Evolutionary conservation across 208 protist species (phyloP), one percentile per base, ranked within the genome.

Genomic region (Acanthamoeba lugdunensis): DNA sequence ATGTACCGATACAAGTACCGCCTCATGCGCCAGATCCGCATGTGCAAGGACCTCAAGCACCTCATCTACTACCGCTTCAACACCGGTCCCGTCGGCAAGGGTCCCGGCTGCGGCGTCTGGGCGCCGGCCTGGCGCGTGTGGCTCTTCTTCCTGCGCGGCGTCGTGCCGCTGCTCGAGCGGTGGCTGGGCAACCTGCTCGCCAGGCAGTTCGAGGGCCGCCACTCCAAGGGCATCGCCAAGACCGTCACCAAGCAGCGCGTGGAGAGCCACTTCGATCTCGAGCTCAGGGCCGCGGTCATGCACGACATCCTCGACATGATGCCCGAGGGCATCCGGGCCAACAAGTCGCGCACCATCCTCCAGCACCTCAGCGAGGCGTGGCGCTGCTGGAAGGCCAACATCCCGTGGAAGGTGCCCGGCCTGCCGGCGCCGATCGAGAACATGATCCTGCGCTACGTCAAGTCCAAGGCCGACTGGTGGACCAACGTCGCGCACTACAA

Each of bases 1-100:
- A 99, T 99, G 96, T 99, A 99, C 95, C 97, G 99, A 21, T 99
- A 99, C 98, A 99, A 99, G 97, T 99, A 99, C 94, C 98, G 98
- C 67, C 96, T 99, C 11, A 99, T 99, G 99, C 97, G 98, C 37
- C 99, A 99, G 96, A 99, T 99, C 92, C 98, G 99, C 91, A 98
- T 99, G 94, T 97, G 96, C 81, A 97, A 97, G 99, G 99, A 99
- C 95, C 95, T 99, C 48, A 99, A 99, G 96, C 99, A 99, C 96
- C 95, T 99, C 84, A 98, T 99, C 90, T 99, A 99, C 97, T 99
- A 99, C 95, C 98, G 98, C 90, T 98, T 98, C 96, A 98, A 97
- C 97, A 99, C 99, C 2, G 99, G 99, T n/a, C 97, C 98, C 2
- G 99, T 99, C 33, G 98, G 98, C 41, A 99, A 99, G 93, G 99